Evolutionary conservation across 331 rosid species (phyloP), one percentile per base, ranked within the genome.

Genomic region (Acacia concinna): DNA sequence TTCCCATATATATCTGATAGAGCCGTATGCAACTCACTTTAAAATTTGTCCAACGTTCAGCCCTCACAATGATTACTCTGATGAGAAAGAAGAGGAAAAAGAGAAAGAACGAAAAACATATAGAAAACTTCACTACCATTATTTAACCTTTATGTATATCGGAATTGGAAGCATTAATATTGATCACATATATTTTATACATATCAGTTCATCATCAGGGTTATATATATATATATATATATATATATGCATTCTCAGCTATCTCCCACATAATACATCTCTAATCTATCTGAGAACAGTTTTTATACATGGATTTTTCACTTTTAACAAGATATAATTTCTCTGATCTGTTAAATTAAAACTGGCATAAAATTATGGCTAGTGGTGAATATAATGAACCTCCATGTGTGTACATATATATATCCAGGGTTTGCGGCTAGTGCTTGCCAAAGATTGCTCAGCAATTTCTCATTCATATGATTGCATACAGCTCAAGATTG

Each of bases 371-470:
- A 38, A 38, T 38, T 1, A 38, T 38, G 41, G 8, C 41, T 38
- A 38, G 11, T 38, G 41, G 41, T 81, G 56, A 21, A 18, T n/a
- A n/a, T n/a, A n/a, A n/a, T 49, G 30, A 40, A 83, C n/a, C 47
- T 47, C 65, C 66, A 6, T n/a, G 1, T 7, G 1, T 47, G 46
- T 67, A 41, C 66, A 6, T n/a, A 7, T 7, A 1, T 47, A 56
- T 67, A 41, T 81, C 76, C 81, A 68, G 80, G 56, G 23, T 60
- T 79, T 78, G 38, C 77, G 77, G 84, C 84, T 65, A 82, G 88
- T 82, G 88, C 80, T 85, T 64, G 60, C 81, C 65, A 85, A 75
- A 68, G 44, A 32, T 68, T 34, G 66, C 59, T 71, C 73, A 82
- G n/a, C 27, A 66, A 64, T 78, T 75, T 75, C 69, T 43, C 79